phyloP scores from a whole-genome alignment of 2,329 filamentous ascomycete species.

The Colletotrichum tropicicola region DNA sequence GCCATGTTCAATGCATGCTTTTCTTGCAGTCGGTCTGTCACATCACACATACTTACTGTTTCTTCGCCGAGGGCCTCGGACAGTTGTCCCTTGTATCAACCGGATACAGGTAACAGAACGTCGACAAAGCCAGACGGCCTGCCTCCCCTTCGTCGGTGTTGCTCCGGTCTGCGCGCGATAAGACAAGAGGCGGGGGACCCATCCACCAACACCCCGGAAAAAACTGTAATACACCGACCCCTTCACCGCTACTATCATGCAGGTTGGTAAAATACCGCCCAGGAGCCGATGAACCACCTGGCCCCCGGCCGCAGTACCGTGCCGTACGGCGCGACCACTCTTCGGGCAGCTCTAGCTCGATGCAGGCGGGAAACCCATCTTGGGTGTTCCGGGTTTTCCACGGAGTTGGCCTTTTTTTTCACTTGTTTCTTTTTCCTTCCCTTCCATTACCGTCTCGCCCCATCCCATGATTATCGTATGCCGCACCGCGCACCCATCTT shows the following conservation, averaged over 20 bases:
- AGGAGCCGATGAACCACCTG: background rate
- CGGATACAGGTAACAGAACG: too few relatives aligned
- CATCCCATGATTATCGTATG: too few relatives aligned
- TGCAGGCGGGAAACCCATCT: constrained; percentile 2
- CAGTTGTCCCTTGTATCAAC: too few relatives aligned
- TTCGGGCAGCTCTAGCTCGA: constrained; percentile 23
- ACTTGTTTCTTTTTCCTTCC: background rate
- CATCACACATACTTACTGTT: constrained; percentile 8
- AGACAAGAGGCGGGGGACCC: constrained; percentile 15
- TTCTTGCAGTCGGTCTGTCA: background rate
- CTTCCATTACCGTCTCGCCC: background rate
- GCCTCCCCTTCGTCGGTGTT: too few relatives aligned
- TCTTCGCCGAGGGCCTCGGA: background rate
- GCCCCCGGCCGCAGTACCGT: constrained; percentile 21
- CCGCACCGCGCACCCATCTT: background rate
- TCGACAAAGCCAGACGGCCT: background rate
- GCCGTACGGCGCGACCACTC: constrained; percentile 10
- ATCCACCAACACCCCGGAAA: background rate
- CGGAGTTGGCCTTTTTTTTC: background rate
- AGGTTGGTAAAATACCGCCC: constrained; percentile 10
- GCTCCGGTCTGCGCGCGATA: constrained; percentile 1
- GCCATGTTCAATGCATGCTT: too few relatives aligned
- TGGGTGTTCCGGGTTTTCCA: background rate
- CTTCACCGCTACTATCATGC: constrained; percentile 30
- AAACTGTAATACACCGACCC: constrained; percentile 24